Evolutionary conservation across 2,329 filamentous ascomycete species (phyloP).

Genomic region (Fusarium equiseti): DNA sequence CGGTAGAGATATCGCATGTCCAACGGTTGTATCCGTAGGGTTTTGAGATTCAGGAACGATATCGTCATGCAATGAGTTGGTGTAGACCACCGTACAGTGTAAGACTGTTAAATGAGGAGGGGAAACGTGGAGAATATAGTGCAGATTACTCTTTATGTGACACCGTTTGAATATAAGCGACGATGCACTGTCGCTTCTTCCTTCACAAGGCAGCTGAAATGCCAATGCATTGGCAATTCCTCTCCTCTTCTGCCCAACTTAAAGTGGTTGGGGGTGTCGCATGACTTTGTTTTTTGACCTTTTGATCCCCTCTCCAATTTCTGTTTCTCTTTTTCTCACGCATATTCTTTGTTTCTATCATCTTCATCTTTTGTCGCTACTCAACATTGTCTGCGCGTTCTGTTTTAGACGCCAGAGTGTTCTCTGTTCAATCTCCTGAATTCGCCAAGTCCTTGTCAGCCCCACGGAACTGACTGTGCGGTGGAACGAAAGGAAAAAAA

Average conservation of each 20-base stretch:
- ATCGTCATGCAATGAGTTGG: slow-evolving; percentile 2
- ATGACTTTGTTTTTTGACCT: slow-evolving; percentile 26
- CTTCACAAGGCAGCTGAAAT: slow-evolving; percentile 23
- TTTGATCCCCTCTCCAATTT: slow-evolving; percentile 11
- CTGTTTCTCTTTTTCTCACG: slow-evolving; percentile 2
- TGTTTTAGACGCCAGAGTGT: not conserved
- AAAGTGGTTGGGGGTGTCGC: slow-evolving; percentile 29
- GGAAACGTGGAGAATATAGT: slow-evolving; percentile 17
- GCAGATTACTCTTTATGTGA: not conserved
- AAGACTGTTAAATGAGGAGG: slow-evolving; percentile 19
- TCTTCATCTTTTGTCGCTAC: not conserved
- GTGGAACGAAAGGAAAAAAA: not conserved
- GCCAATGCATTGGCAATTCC: not conserved
- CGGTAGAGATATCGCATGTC: not conserved
- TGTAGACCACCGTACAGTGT: slow-evolving; percentile 11
- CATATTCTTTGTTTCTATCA: not conserved
- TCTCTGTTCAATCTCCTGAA: slow-evolving; percentile 1
- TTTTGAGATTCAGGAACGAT: not conserved
- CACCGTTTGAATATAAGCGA: slow-evolving; percentile 22
- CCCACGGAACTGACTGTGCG: slow-evolving; percentile 25
- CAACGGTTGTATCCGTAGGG: not conserved
- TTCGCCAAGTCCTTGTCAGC: slow-evolving; percentile 25
- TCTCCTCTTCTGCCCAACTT: not conserved
- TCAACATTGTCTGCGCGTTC: not conserved
- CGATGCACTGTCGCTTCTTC: slow-evolving; percentile 22